Evolutionary conservation across 768 basidiomycete genomes (phyloP).

Genomic region (Phallus indusiatus): DNA sequence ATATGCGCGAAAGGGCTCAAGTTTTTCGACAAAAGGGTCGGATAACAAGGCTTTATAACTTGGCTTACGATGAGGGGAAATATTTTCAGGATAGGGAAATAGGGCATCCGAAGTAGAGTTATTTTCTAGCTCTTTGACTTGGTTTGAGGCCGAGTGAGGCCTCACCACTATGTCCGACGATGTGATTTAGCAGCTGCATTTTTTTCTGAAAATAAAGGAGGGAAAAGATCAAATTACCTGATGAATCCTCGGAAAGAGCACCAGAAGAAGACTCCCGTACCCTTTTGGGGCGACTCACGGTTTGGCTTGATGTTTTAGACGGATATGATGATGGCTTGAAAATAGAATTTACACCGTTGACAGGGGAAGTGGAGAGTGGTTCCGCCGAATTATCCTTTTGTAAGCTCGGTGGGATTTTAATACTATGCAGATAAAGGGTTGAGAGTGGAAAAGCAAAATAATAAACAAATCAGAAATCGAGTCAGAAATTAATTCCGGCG

Average conservation of each 20-base stretch:
- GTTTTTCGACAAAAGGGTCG: conserved; percentile 33
- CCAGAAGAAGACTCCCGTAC: not conserved
- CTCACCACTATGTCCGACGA: not conserved
- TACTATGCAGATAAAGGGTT: not conserved
- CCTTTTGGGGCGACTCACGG: not conserved
- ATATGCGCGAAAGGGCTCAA: conserved; percentile 39
- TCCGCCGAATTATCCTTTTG: not conserved
- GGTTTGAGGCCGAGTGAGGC: not conserved
- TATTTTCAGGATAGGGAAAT: not conserved
- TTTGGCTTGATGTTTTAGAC: not conserved
- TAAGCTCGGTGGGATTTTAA: not conserved
- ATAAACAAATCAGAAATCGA: not conserved
- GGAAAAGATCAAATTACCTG: not conserved
- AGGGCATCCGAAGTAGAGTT: not conserved
- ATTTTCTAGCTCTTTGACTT: not conserved
- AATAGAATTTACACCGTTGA: not conserved
- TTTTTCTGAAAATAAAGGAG: not conserved
- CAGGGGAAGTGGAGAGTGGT: not conserved
- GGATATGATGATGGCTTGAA: not conserved
- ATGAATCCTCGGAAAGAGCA: not conserved
- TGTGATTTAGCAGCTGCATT: not conserved
- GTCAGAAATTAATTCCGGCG: not conserved
- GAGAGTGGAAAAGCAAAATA: not conserved
- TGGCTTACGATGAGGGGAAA: conserved; percentile 3
- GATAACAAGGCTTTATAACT: conserved; percentile 1